These are phyloP conservation scores for Leccinum fallax DNA, from an alignment of 1,284 basidiomycete genomes.

Conservation along the genomic window DNA sequence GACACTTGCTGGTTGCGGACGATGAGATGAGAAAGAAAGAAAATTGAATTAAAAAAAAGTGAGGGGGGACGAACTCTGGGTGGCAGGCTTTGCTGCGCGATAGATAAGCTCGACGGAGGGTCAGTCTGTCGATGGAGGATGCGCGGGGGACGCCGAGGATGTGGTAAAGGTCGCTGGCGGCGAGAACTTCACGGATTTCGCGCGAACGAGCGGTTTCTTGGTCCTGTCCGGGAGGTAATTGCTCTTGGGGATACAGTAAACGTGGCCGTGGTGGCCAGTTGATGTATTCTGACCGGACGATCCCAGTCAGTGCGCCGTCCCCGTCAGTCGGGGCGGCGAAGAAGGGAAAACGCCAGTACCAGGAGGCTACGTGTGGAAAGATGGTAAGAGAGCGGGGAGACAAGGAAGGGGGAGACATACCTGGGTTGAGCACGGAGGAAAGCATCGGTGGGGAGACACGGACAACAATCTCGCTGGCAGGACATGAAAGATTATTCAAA, in stretches of 20 bases:
- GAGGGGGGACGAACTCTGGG: slow-evolving; percentile 65
- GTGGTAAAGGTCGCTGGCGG: slow-evolving; percentile 67
- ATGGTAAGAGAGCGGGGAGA: slow-evolving; percentile 4
- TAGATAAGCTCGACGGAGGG: slow-evolving; percentile 77
- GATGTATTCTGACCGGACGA: slow-evolving; percentile 18
- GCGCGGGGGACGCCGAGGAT: slow-evolving; percentile 67
- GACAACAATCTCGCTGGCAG: slow-evolving; percentile 6
- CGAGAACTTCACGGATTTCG: slow-evolving; percentile 60
- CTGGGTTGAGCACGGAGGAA: slow-evolving; percentile 57
- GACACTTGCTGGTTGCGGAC: slow-evolving; percentile 66
- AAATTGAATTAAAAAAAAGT: neutral
- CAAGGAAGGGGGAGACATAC: slow-evolving; percentile 31
- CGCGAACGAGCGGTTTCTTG: slow-evolving; percentile 35
- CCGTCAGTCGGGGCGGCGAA: slow-evolving; percentile 59
- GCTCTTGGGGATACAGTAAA: slow-evolving; percentile 7
- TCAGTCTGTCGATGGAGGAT: slow-evolving; percentile 58
- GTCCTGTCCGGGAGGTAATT: slow-evolving; percentile 1
- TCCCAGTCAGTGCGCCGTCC: slow-evolving; percentile 42
- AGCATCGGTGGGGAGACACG: slow-evolving; percentile 44
- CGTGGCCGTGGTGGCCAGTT: slow-evolving; percentile 16
- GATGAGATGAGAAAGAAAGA: slow-evolving; percentile 5
- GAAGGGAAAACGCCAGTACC: slow-evolving; percentile 63
- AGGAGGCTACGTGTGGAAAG: slow-evolving; percentile 42
- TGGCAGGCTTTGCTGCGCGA: slow-evolving; percentile 76
- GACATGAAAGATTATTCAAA: slow-evolving; percentile 6